A percentile compares a stretch with the other conserved stretches of the same genome.
Conservation (phyloP, 2,329 filamentous ascomycete genomes). For the Lachnellula cervina region DNA sequence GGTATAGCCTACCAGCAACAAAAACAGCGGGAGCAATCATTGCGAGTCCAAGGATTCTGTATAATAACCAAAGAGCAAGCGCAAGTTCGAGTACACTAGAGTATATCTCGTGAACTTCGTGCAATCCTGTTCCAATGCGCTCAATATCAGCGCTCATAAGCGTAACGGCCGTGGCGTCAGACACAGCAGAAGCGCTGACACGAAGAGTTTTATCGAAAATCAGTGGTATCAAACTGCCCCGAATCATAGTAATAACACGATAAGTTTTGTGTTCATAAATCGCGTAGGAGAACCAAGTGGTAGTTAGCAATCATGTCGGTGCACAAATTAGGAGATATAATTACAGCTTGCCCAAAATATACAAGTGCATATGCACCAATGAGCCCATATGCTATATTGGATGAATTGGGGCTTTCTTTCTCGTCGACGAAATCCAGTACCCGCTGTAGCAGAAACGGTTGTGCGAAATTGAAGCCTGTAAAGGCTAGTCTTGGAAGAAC, state of each 20-base stretch:
- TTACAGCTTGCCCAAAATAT: slow-evolving; percentile 39
- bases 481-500: slow-evolving; percentile 36
- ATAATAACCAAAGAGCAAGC: slow-evolving; percentile 33
- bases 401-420: slow-evolving; percentile 19
- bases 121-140: slow-evolving; percentile 24
- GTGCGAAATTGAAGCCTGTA: slow-evolving; percentile 40
- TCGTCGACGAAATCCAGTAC: slow-evolving; percentile 30
- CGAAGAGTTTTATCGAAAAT: slow-evolving; percentile 2
- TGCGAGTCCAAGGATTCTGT: slow-evolving; percentile 32
- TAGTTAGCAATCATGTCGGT: not conserved
- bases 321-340: slow-evolving; percentile 1
- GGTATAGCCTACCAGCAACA: not conserved
- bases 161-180: slow-evolving; percentile 31
- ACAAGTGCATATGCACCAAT: slow-evolving; percentile 38
- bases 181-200: slow-evolving; percentile 27
- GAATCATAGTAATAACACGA: slow-evolving; percentile 5
- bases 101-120: slow-evolving; percentile 35
- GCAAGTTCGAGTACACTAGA: slow-evolving; percentile 35
- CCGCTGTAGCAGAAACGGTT: slow-evolving; percentile 41
- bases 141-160: slow-evolving; percentile 39
- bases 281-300: slow-evolving; percentile 1
- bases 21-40: slow-evolving; percentile 8
- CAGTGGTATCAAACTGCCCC: slow-evolving; percentile 3
- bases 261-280: slow-evolving; percentile 7
- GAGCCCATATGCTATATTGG: slow-evolving; percentile 34